phyloP scores from a whole-genome alignment of 768 basidiomycete species.

The Collybia sordida region DNA sequence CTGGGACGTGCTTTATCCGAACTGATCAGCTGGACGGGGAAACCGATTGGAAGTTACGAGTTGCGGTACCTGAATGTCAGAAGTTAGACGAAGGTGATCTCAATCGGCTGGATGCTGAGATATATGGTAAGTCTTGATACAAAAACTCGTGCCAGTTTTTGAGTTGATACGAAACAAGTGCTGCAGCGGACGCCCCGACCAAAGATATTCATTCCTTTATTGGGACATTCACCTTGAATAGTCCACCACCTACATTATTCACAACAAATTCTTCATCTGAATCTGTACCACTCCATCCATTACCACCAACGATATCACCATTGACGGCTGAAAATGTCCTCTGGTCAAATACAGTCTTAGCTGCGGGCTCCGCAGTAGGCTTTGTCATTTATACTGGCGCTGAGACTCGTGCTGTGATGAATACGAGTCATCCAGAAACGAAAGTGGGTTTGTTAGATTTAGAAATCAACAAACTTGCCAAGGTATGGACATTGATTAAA shows the following conservation, averaged over 20 bases:
- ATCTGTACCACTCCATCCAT: conserved; percentile 39
- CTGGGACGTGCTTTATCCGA: conserved; percentile 95
- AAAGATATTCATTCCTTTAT: conserved; percentile 97
- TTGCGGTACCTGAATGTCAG: conserved; percentile 85
- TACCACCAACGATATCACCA: conserved; percentile 65
- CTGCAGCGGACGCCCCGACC: conserved; percentile 84
- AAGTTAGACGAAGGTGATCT: conserved; percentile 54
- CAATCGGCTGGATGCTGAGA: conserved; percentile 79
- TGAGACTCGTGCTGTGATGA: conserved; percentile 98
- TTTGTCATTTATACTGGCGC: conserved; percentile 93
- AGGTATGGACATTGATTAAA: conserved; percentile 57
- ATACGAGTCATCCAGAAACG: conserved; percentile 94
- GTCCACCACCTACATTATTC: conserved; percentile 31
- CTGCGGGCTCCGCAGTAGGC: conserved; percentile 90
- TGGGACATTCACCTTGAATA: conserved; percentile 83
- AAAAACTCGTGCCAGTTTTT: conserved; percentile 1
- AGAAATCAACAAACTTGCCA: conserved; percentile 94
- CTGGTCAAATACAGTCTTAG: conserved; percentile 97
- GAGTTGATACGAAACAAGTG: conserved; percentile 14
- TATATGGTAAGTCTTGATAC: conserved; percentile 64
- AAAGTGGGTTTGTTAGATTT: conserved; percentile 90
- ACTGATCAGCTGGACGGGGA: conserved; percentile 99
- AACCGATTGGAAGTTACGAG: conserved; percentile 97
- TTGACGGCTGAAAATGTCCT: conserved; percentile 95
- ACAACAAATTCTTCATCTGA: conserved; percentile 21